phyloP scores from a whole-genome alignment of 1,139 yeast genomes.

The Zygosaccharomyces pseudobailii region DNA sequence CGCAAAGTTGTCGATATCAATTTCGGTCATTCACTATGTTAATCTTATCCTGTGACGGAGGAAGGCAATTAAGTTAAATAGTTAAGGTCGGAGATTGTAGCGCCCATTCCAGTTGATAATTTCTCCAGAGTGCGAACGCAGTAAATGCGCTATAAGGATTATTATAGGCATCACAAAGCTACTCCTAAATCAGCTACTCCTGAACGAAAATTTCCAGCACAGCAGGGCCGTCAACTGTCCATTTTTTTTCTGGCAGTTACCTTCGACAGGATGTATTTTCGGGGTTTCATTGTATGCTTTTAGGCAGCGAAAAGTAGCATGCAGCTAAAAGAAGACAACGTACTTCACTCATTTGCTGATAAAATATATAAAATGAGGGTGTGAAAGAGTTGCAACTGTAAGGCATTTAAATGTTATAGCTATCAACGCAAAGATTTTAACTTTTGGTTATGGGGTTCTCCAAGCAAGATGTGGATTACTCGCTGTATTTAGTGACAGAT shows the following conservation, averaged over 20 bases:
- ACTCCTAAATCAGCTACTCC: too few relatives aligned
- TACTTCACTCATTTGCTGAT: not conserved
- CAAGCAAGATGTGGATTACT: conserved; percentile 46
- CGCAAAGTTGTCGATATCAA: too few relatives aligned
- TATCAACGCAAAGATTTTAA: too few relatives aligned
- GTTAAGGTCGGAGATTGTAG: too few relatives aligned
- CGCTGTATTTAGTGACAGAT: conserved; percentile 77
- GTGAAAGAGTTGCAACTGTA: not conserved
- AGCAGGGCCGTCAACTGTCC: not conserved
- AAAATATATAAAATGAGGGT: not conserved
- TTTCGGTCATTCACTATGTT: too few relatives aligned
- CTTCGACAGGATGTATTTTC: not conserved
- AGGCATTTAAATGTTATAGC: too few relatives aligned
- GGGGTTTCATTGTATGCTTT: not conserved
- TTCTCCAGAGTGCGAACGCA: too few relatives aligned
- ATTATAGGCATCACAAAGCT: too few relatives aligned
- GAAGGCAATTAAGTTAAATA: too few relatives aligned
- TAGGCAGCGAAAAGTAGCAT: not conserved
- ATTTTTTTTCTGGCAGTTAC: not conserved
- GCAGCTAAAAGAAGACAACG: not conserved
- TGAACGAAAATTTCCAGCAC: not conserved
- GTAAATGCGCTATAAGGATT: too few relatives aligned
- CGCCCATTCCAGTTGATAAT: too few relatives aligned
- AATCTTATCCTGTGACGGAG: too few relatives aligned
- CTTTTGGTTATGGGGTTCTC: conserved; percentile 14